Conservation (phyloP, 352 stramenopile species). For the Lagenidium giganteum region DNA sequence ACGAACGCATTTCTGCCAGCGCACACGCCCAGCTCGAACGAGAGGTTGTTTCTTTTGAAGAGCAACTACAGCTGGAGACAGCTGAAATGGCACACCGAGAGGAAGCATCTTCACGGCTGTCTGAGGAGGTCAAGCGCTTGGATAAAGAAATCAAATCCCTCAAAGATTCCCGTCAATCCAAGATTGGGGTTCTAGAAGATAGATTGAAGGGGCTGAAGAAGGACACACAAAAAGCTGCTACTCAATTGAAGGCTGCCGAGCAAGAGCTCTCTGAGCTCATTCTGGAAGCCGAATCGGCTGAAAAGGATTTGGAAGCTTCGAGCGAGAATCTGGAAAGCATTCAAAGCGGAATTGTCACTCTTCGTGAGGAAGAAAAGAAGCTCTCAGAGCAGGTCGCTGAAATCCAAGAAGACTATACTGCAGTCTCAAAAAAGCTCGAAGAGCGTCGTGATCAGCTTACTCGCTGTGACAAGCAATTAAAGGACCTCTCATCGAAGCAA, state of each 20-base stretch:
- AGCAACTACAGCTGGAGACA: slow-evolving; percentile 69
- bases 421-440: slow-evolving; percentile 43
- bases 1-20: slow-evolving; percentile 77
- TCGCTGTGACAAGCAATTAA: slow-evolving; percentile 85
- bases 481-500: slow-evolving; percentile 63
- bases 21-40: slow-evolving; percentile 75
- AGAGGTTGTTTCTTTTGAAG: slow-evolving; percentile 57
- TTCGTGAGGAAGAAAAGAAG: slow-evolving; percentile 71
- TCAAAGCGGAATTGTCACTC: slow-evolving; percentile 47
- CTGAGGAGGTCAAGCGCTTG: slow-evolving; percentile 60
- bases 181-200: slow-evolving; percentile 76
- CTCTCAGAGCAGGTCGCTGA: slow-evolving; percentile 57
- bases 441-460: slow-evolving; percentile 50
- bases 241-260: slow-evolving; percentile 50
- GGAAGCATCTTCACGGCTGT: slow-evolving; percentile 71
- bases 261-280: slow-evolving; percentile 72
- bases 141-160: slow-evolving; percentile 80
- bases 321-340: slow-evolving; percentile 44
- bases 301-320: slow-evolving; percentile 54
- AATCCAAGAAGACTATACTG: slow-evolving; percentile 50
- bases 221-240: slow-evolving; percentile 55
- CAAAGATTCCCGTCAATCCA: slow-evolving; percentile 74
- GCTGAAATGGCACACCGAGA: slow-evolving; percentile 55
- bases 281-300: slow-evolving; percentile 67
- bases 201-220: slow-evolving; percentile 73